Evolutionary conservation across 495 filamentous ascomycete species (phyloP).

Genomic region (Tuber aestivum): DNA sequence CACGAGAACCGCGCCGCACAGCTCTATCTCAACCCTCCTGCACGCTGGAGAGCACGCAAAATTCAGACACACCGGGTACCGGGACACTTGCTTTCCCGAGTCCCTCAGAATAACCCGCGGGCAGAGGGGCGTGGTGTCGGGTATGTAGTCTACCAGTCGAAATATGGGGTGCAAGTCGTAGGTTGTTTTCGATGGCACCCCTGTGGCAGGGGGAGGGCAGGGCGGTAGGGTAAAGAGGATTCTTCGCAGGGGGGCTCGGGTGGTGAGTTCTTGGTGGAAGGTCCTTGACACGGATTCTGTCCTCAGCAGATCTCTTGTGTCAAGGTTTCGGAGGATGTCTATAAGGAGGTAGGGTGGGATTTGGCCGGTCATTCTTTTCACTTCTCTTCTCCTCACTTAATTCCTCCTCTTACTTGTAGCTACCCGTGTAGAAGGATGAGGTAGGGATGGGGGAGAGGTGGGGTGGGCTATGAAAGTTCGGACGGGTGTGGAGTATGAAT

Average conservation of each 20-base stretch:
- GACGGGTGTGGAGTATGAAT: not conserved
- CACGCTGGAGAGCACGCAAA: slow-evolving; percentile 12
- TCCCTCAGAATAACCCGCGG: not conserved
- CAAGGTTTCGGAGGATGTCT: slow-evolving; percentile 19
- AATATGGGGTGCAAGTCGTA: slow-evolving; percentile 14
- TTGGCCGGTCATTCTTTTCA: not conserved
- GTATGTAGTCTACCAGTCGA: slow-evolving; percentile 11
- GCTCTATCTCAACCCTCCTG: not conserved
- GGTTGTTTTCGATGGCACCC: not conserved
- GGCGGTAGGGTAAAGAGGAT: slow-evolving; percentile 17
- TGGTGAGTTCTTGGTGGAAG: not conserved
- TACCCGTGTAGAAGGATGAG: not conserved
- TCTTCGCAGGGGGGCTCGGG: not conserved
- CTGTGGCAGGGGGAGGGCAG: not conserved
- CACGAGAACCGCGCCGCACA: not conserved
- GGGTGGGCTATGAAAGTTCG: not conserved
- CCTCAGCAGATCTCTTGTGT: not conserved
- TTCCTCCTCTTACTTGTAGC: not conserved
- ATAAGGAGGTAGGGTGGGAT: slow-evolving; percentile 20
- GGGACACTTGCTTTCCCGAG: not conserved
- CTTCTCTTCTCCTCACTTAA: not conserved
- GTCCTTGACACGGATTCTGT: not conserved
- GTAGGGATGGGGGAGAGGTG: not conserved
- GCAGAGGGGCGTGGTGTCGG: not conserved
- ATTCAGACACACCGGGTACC: not conserved